Base-by-base conservation (phyloP, 768 basidiomycete genomes). In the Bullera alba region DNA sequence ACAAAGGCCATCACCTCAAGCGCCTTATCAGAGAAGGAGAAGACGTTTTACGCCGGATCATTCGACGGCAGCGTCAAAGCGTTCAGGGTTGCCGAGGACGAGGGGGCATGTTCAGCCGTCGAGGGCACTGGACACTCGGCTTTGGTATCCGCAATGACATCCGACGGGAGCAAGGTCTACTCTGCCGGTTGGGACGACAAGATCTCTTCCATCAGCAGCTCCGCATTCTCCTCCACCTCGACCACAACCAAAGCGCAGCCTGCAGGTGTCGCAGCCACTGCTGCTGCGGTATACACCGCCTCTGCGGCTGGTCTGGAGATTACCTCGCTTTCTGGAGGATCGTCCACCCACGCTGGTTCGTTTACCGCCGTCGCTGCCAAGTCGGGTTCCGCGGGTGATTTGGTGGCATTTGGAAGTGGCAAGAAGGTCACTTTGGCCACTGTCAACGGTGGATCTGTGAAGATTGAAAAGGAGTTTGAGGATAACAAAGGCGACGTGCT, bases 161-260 rank as follows among this genome's bases (percentile, higher is more conserved):
- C 76, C 0, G 74, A 76, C 8, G 60, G 73, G 0, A 80, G 79
- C 23, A 80, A 78, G 46, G 75, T 85, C 0, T 84, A 80, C 61
- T 84, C 84, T 19, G 74, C 81, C 15, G 91, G 86, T 12, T 90
- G 80, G 63, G 92, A 95, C 55, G 92, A 95, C 65, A 63, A 66
- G 30, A 57, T 67, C 10, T 38, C 62, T 5, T 36, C 46, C 7
- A 63, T 63, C 12, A 48, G 60, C 34, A 60, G 60, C 2, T 28
- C 54, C n/a, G 44, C 26, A 8, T n/a, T n/a, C n/a, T n/a, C 63
- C 16, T 59, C 64, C 21, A 46, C 53, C 2, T 63, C 66, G 0
- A 28, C 65, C 7, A 52, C 70, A 4, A 67, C 62, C 15, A 54
- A 63, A 37, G 50, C 64, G 16, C 73, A 74, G 42, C 71, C 73